Conservation (phyloP, 306 rosid genomes). For the Calophaca sinica region DNA sequence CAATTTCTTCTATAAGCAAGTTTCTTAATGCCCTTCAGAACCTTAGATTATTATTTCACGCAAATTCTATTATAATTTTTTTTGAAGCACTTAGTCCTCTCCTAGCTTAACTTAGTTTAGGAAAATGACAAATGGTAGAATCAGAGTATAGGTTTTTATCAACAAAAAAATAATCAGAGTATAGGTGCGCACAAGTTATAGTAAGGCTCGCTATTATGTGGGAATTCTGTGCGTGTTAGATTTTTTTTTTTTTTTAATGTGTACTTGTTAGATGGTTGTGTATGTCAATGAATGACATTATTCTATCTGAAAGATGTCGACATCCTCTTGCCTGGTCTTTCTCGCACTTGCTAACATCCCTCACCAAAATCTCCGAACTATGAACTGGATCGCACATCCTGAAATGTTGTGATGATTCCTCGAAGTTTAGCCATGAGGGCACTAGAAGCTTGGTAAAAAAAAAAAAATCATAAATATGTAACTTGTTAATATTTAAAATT, state of each 20-base stretch:
- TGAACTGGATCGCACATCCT: neutral
- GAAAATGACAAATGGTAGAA: neutral
- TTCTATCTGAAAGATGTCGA: neutral
- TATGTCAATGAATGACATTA: neutral
- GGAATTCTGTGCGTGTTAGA: neutral
- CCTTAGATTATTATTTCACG: constrained; percentile 1
- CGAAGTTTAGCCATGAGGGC: too few species aligned
- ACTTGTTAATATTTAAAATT: neutral
- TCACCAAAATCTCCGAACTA: too few species aligned
- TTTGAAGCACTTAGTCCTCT: neutral
- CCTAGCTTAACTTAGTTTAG: neutral
- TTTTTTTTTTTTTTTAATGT: neutral
- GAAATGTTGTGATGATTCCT: neutral
- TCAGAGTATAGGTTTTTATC: too few species aligned
- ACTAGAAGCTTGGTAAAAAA: too few species aligned
- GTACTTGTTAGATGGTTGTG: neutral
- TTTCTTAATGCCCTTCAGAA: constrained; percentile 14
- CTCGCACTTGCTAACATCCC: too few species aligned
- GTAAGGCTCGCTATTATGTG: neutral
- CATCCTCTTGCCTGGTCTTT: too few species aligned
- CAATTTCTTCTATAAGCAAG: constrained; percentile 4
- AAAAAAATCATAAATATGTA: neutral
- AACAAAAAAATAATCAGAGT: neutral
- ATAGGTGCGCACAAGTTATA: neutral
- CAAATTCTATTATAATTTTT: constrained; percentile 23